Percentiles rank a stretch among this genome's conserved stretches.
Evolutionary conservation across 345 rosid species (phyloP).

Genomic region (thale cress (Arabidopsis thaliana)): TAIR10.1 NC_003070.9:24749501-24750000

Average conservation of each 20-base stretch:
- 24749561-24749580: constrained; percentile 85
- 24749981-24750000: constrained; percentile 17
- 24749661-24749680: constrained; percentile 70
- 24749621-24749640: constrained; percentile 78
- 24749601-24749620: constrained; percentile 84
- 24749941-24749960: constrained; percentile 10
- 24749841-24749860: constrained; percentile 48
- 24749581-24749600: constrained; percentile 78
- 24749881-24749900: constrained; percentile 13
- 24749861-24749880: not conserved
- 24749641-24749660: constrained; percentile 73
- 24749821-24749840: constrained; percentile 94
- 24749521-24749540: constrained; percentile 91
- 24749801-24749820: constrained; percentile 94
- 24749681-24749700: constrained; percentile 68
- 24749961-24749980: constrained; percentile 3
- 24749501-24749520: constrained; percentile 80
- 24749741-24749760: constrained; percentile 78
- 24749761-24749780: constrained; percentile 94
- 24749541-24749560: constrained; percentile 61
- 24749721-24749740: constrained; percentile 84
- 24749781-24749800: constrained; percentile 76
- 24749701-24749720: constrained; percentile 88
- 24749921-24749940: constrained; percentile 29
- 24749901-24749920: constrained; percentile 23